These are phyloP conservation scores for Tephrocybe sp. DNA, from an alignment of 768 basidiomycete species.

Conservation along the genomic window DNA sequence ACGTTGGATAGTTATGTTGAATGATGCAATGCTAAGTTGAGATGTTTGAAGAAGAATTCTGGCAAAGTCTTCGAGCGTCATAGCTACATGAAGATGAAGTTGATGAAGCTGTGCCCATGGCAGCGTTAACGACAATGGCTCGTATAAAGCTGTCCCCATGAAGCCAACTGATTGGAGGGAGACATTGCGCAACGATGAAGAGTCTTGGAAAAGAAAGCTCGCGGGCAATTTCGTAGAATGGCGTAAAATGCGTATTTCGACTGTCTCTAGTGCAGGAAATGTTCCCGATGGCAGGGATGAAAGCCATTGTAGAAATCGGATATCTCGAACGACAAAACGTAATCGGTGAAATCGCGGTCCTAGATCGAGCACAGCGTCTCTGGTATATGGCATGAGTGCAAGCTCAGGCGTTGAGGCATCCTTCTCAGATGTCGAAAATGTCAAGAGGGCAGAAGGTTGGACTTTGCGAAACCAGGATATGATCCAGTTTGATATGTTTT, in stretches of 20 bases:
- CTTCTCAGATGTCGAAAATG: not conserved
- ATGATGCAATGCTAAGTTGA: not conserved
- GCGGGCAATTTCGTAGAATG: not conserved
- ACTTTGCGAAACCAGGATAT: not conserved
- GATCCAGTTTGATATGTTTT: not conserved
- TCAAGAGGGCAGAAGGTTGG: not conserved
- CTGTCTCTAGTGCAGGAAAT: not conserved
- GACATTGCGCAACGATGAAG: not conserved
- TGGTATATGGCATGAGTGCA: not conserved
- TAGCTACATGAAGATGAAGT: not conserved
- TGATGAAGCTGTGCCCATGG: not conserved
- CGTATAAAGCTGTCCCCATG: not conserved
- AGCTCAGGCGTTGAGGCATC: too few relatives aligned
- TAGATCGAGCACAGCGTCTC: not conserved
- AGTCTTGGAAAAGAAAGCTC: not conserved
- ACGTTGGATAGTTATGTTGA: not conserved
- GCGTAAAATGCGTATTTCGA: not conserved
- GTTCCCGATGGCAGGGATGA: not conserved
- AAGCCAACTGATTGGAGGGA: not conserved
- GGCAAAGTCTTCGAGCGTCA: not conserved
- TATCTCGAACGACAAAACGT: not conserved
- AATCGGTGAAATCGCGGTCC: not conserved
- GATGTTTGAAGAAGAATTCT: not conserved
- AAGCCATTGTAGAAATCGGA: not conserved
- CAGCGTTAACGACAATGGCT: not conserved